Conservation (phyloP, 2,329 filamentous ascomycete species). For the Aspergillus ustus region DNA sequence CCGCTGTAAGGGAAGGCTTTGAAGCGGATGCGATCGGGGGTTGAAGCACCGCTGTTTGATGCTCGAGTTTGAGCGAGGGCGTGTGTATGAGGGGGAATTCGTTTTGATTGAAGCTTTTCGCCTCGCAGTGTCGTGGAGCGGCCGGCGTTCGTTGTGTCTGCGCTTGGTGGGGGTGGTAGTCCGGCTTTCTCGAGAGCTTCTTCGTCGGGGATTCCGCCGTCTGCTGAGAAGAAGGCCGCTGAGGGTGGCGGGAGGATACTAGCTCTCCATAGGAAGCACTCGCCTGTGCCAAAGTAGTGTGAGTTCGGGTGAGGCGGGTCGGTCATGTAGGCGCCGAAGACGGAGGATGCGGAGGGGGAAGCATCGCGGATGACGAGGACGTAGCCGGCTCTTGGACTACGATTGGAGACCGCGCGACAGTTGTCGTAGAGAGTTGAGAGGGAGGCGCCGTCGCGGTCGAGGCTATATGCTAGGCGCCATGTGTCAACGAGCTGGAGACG, state of each 20-base stretch:
- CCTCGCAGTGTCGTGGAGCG: conserved; percentile 63
- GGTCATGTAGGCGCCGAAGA: conserved; percentile 93
- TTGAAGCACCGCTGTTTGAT: conserved; percentile 54
- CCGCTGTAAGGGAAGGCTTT: conserved; percentile 97
- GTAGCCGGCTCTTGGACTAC: conserved; percentile 76
- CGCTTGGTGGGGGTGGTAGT: conserved; percentile 71
- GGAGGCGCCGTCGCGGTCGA: conserved; percentile 90
- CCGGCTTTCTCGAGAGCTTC: conserved; percentile 55
- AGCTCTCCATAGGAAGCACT: conserved; percentile 91
- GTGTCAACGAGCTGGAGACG: conserved; percentile 83
- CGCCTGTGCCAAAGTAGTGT: conserved; percentile 93
- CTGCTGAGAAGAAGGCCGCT: conserved; percentile 17
- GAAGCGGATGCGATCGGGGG: conserved; percentile 82
- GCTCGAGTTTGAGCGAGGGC: conserved; percentile 14
- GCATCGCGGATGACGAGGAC: conserved; percentile 85
- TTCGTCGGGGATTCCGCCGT: conserved; percentile 31
- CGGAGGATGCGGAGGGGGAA: conserved; percentile 44
- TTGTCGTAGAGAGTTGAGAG: conserved; percentile 84
- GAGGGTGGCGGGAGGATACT: conserved; percentile 59
- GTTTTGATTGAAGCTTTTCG: conserved; percentile 37
- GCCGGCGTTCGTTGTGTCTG: conserved; percentile 64
- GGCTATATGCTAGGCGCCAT: conserved; percentile 85
- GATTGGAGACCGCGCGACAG: conserved; percentile 68
- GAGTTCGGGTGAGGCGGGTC: conserved; percentile 80
- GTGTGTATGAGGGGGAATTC: conserved; percentile 24